phyloP scores from a whole-genome alignment of 1,284 basidiomycete genomes.

The Salmacisia buchloeana region DNA sequence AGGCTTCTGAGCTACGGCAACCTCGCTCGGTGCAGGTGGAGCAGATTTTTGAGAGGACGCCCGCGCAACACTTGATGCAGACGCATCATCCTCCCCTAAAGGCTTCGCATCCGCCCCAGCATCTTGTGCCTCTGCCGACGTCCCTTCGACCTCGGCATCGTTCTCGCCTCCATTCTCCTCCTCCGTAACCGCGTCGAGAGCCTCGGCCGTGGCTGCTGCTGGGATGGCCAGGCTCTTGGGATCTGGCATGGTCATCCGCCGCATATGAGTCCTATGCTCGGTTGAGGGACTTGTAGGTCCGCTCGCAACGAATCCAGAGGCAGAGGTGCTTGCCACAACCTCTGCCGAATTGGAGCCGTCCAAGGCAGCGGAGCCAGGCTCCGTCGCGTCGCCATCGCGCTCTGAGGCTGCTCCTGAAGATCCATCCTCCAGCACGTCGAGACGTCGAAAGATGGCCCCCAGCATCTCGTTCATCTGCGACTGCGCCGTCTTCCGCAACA shows the following conservation, averaged over 20 bases:
- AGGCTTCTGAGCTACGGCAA: too few species aligned
- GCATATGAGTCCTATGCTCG: conserved; percentile 12
- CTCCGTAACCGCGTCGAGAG: background rate
- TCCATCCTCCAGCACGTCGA: conserved; percentile 53
- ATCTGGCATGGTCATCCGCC: conserved; percentile 50
- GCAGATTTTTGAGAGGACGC: too few species aligned
- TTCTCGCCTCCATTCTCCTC: conserved; percentile 1
- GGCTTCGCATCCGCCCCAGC: background rate
- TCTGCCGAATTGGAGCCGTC: background rate
- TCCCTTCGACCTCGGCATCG: background rate
- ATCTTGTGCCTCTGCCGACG: conserved; percentile 3
- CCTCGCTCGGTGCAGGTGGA: too few species aligned
- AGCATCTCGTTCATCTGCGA: conserved; percentile 85
- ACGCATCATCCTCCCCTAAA: background rate
- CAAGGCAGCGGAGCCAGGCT: background rate
- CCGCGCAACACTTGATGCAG: too few species aligned
- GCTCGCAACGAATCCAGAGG: conserved; percentile 23
- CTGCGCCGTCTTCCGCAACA: conserved; percentile 84
- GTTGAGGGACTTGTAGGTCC: conserved; percentile 15
- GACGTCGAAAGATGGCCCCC: conserved; percentile 69
- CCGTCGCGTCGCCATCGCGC: background rate
- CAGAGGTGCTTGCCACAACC: conserved; percentile 11
- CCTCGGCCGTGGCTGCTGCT: conserved; percentile 23
- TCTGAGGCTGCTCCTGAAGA: background rate
- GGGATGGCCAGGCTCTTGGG: conserved; percentile 47